Evolutionary conservation across 148 eudicot genomes (phyloP).

Genomic region (Cornus florida): DNA sequence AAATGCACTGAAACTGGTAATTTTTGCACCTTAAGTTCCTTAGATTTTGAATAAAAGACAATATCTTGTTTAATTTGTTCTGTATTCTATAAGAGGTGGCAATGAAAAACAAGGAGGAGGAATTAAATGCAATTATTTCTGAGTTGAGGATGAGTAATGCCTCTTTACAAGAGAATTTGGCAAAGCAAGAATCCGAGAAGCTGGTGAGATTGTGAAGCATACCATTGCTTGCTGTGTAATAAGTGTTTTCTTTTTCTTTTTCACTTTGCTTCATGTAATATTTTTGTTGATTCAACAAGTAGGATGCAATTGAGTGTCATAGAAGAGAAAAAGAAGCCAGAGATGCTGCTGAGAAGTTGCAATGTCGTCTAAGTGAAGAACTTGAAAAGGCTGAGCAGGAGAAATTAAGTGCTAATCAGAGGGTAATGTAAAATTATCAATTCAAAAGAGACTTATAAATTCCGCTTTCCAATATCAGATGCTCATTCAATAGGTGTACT

Average conservation of each 20-base stretch:
- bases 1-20: constrained; percentile 50
- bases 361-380: constrained; percentile 46
- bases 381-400: constrained; percentile 56
- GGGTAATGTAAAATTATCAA: constrained; percentile 31
- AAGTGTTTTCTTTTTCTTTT: not conserved
- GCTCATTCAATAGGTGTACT: not conserved
- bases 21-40: not conserved
- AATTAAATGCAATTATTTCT: constrained; percentile 31
- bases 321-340: constrained; percentile 58
- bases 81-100: constrained; percentile 33
- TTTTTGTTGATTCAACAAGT: constrained; percentile 13
- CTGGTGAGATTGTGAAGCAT: constrained; percentile 35
- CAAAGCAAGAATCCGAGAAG: constrained; percentile 56
- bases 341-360: constrained; percentile 46
- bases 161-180: constrained; percentile 41
- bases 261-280: not conserved
- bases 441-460: not conserved
- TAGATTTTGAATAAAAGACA: not conserved
- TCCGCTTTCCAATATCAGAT: not conserved
- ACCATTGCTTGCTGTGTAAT: not conserved
- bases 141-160: constrained; percentile 36
- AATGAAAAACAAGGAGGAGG: constrained; percentile 56
- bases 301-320: constrained; percentile 52
- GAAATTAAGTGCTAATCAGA: constrained; percentile 41
- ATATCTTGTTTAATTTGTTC: not conserved